These are phyloP conservation scores for Aethionema arabicum DNA, from an alignment of 345 rosid species.

Conservation along the genomic window DNA sequence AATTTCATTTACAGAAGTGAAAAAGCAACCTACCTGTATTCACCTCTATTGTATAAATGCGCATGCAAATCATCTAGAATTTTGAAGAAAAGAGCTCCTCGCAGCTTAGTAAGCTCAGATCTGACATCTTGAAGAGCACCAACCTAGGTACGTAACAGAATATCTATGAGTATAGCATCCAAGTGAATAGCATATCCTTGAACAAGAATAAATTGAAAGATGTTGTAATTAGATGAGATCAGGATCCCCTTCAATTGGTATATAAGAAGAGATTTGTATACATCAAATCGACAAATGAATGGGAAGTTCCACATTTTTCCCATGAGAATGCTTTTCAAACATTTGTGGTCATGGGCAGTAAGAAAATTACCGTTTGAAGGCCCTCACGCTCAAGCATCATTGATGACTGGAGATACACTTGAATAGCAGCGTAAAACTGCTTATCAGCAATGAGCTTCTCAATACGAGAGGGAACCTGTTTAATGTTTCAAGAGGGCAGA, in stretches of 20 bases:
- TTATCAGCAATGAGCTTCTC: slow-evolving; percentile 89
- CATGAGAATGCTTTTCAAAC: slow-evolving; percentile 22
- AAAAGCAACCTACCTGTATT: slow-evolving; percentile 61
- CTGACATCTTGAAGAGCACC: slow-evolving; percentile 99
- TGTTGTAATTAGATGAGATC: slow-evolving; percentile 17
- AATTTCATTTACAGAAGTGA: background rate
- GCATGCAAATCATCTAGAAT: slow-evolving; percentile 93
- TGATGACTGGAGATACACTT: slow-evolving; percentile 73
- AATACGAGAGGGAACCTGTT: slow-evolving; percentile 81
- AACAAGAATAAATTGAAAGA: slow-evolving; percentile 14
- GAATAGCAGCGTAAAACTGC: slow-evolving; percentile 90
- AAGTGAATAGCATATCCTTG: slow-evolving; percentile 19
- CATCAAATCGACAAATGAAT: slow-evolving; percentile 18
- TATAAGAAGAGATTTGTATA: slow-evolving; percentile 17
- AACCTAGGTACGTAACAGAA: slow-evolving; percentile 53
- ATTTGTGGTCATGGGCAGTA: slow-evolving; percentile 4
- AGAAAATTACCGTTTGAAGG: slow-evolving; percentile 74
- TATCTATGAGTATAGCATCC: slow-evolving; percentile 29
- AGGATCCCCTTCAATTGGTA: slow-evolving; percentile 11
- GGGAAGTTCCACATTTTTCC: slow-evolving; percentile 22
- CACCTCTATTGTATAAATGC: slow-evolving; percentile 96
- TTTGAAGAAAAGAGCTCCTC: slow-evolving; percentile 81
- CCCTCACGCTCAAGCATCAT: slow-evolving; percentile 98
- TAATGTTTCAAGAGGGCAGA: slow-evolving; percentile 34
- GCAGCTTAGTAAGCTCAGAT: slow-evolving; percentile 87